phyloP scores from a whole-genome alignment of 768 basidiomycete genomes.

The Stropharia rugosoannulata region DNA sequence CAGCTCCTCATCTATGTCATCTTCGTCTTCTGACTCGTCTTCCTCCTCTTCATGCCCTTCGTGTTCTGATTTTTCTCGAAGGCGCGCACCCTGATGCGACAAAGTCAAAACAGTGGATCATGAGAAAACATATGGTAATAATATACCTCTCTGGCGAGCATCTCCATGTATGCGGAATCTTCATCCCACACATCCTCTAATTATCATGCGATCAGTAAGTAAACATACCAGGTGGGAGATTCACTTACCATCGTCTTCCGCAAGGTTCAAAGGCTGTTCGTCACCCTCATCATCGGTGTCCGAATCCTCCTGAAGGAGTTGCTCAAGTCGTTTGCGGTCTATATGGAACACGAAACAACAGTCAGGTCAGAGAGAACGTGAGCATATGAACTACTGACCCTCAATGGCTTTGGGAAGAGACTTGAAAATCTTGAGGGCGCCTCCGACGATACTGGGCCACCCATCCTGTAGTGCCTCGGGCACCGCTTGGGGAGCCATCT shows the following conservation, averaged over 20 bases:
- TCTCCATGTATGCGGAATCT: conserved; percentile 84
- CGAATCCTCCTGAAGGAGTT: conserved; percentile 37
- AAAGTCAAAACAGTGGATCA: conserved; percentile 13
- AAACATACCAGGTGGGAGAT: background rate
- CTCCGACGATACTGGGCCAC: conserved; percentile 75
- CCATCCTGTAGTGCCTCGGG: conserved; percentile 63
- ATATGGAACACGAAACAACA: background rate
- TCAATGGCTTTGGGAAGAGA: conserved; percentile 74
- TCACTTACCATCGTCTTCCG: conserved; percentile 61
- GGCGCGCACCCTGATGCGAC: conserved; percentile 59
- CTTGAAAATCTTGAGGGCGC: conserved; percentile 72
- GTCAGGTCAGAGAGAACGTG: conserved; percentile 2
- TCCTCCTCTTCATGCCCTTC: conserved; percentile 50
- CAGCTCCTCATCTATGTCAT: conserved; percentile 76
- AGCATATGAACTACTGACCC: conserved; percentile 36
- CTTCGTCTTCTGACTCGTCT: conserved; percentile 52
- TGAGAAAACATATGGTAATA: conserved; percentile 8
- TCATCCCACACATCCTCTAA: conserved; percentile 89
- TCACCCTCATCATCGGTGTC: conserved; percentile 48
- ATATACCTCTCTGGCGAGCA: conserved; percentile 79
- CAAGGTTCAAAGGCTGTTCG: conserved; percentile 58
- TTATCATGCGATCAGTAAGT: conserved; percentile 10
- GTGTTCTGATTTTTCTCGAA: conserved; percentile 61
- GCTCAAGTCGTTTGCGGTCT: conserved; percentile 68
- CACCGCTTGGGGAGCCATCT: conserved; percentile 56